Evolutionary conservation across 1,139 yeast genomes (phyloP).

Genomic region (Candida smagusa): DNA sequence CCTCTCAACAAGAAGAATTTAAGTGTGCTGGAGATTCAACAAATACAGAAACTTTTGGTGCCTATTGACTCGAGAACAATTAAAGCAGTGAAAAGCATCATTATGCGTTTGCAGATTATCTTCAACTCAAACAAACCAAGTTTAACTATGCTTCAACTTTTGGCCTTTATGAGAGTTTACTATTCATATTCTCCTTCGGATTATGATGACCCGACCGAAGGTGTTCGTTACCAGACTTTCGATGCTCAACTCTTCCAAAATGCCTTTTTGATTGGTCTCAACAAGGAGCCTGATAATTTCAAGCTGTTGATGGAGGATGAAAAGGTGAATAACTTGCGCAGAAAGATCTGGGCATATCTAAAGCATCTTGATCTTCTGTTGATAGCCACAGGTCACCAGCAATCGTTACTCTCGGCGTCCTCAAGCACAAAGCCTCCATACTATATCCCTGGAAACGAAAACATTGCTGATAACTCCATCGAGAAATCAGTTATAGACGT

Average conservation of each 20-base stretch:
- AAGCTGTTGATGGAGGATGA: constrained; percentile 9
- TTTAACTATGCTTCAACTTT: constrained; percentile 8
- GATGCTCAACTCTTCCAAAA: constrained; percentile 13
- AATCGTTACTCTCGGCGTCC: constrained; percentile 16
- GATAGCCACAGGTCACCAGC: constrained; percentile 29
- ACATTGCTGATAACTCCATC: constrained; percentile 11
- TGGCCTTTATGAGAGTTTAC: constrained; percentile 7
- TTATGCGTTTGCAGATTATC: constrained; percentile 6
- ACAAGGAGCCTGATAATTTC: constrained; percentile 16
- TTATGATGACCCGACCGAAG: constrained; percentile 10
- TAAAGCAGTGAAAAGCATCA: constrained; percentile 4
- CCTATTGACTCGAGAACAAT: constrained; percentile 2
- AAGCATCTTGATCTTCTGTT: constrained; percentile 24
- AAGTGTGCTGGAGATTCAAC: constrained; percentile 1
- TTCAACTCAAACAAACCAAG: constrained; percentile 6
- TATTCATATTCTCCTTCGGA: constrained; percentile 7
- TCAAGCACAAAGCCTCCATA: constrained; percentile 31
- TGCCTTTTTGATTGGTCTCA: constrained; percentile 15
- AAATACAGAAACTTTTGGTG: constrained; percentile 3
- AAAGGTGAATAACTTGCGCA: constrained; percentile 11
- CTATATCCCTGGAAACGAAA: constrained; percentile 22
- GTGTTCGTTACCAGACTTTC: constrained; percentile 9
- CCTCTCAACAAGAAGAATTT: constrained; percentile 3
- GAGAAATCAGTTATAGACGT: constrained; percentile 7
- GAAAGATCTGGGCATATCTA: constrained; percentile 20